Percentiles rank a stretch among this genome's conserved stretches.
These are phyloP conservation scores for Aphanomyces cochlioides DNA, from an alignment of 352 stramenopile genomes.

Conservation along the genomic window DNA sequence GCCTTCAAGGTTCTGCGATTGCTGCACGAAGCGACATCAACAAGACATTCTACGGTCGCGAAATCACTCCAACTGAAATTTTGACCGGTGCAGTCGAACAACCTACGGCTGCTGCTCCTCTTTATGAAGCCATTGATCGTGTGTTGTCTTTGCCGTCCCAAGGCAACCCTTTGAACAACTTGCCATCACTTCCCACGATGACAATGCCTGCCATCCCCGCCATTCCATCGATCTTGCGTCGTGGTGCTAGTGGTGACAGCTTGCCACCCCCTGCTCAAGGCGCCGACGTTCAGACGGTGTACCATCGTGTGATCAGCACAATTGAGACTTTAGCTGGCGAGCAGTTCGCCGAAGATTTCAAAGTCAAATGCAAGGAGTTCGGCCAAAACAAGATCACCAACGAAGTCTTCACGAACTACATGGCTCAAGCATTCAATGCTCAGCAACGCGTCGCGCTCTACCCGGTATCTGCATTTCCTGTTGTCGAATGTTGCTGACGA, in stretches of 20 bases:
- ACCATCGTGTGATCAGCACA: constrained; percentile 72
- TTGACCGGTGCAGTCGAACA: constrained; percentile 77
- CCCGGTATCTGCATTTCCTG: constrained; percentile 35
- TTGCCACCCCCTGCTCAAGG: constrained; percentile 68
- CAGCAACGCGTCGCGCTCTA: constrained; percentile 71
- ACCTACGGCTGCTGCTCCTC: constrained; percentile 65
- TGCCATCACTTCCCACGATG: constrained; percentile 25
- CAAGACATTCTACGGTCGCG: constrained; percentile 85
- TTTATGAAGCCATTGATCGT: constrained; percentile 80
- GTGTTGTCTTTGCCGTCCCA: constrained; percentile 56
- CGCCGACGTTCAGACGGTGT: constrained; percentile 76
- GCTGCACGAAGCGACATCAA: constrained; percentile 74
- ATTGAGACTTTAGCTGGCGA: constrained; percentile 60
- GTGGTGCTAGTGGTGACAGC: constrained; percentile 38
- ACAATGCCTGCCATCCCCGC: not conserved
- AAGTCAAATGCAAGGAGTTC: constrained; percentile 82
- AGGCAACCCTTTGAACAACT: constrained; percentile 27
- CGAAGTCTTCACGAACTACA: constrained; percentile 62
- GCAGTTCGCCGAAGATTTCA: constrained; percentile 72
- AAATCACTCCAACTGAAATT: constrained; percentile 82
- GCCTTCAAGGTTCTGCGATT: constrained; percentile 78
- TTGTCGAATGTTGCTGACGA: not conserved
- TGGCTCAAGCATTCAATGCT: constrained; percentile 63
- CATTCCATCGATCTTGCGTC: constrained; percentile 22
- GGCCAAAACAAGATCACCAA: constrained; percentile 76